Percentiles rank a stretch among this genome's conserved stretches.
These are phyloP conservation scores for Rhodotorula diobovata DNA, from an alignment of 768 basidiomycete genomes.

Conservation along the genomic window DNA sequence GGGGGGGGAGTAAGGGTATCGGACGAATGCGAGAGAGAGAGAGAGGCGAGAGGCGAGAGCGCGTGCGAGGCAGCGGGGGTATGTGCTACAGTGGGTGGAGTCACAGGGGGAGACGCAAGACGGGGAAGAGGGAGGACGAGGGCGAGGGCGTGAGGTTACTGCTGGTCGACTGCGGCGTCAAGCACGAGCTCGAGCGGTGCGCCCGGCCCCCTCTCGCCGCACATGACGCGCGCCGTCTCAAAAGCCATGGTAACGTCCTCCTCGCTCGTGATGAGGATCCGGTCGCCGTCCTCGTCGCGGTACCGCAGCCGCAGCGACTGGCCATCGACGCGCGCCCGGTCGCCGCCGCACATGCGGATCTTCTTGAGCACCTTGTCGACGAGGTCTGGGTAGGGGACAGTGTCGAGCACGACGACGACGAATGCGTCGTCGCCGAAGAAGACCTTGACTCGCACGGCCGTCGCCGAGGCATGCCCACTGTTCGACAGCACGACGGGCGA, in stretches of 20 bases:
- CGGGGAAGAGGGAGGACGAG: background rate
- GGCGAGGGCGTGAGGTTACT: background rate
- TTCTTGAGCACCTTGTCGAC: constrained; percentile 87
- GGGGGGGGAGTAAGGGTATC: too few species aligned
- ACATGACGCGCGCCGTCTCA: constrained; percentile 49
- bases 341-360: constrained; percentile 82
- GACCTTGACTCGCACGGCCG: constrained; percentile 80
- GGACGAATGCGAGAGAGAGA: too few species aligned
- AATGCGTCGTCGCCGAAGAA: constrained; percentile 94
- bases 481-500: background rate
- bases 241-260: constrained; percentile 95
- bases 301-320: constrained; percentile 57
- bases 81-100: too few species aligned
- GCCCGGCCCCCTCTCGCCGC: background rate
- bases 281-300: constrained; percentile 85
- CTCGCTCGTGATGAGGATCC: constrained; percentile 79
- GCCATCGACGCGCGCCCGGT: constrained; percentile 60
- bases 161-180: constrained; percentile 13
- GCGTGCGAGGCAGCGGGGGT: too few species aligned
- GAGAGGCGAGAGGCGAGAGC: too few species aligned
- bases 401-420: constrained; percentile 78
- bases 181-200: constrained; percentile 21
- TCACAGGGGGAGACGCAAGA: too few species aligned
- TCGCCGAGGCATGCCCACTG: constrained; percentile 1
- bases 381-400: constrained; percentile 73